Conservation (phyloP, 352 stramenopile species). For the Phytophthora pseudosyringae region DNA sequence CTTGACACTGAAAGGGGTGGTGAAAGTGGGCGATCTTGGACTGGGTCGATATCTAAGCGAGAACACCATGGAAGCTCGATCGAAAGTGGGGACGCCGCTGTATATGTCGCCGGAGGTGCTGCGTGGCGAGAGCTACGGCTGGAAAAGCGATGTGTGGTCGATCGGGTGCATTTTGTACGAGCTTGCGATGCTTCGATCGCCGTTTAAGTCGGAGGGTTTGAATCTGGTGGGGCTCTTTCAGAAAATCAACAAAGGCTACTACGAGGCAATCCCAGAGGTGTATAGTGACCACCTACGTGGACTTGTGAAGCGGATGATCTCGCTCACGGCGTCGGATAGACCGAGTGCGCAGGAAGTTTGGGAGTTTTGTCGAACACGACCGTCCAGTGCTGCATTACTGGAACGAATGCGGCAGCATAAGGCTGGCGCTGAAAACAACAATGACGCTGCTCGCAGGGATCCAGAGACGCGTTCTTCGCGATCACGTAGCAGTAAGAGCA, state of each 20-base stretch:
- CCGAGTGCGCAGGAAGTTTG: conserved; percentile 75
- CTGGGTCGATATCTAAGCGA: conserved; percentile 82
- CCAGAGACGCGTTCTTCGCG: conserved; percentile 5
- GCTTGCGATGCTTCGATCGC: conserved; percentile 93
- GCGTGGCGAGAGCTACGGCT: conserved; percentile 93
- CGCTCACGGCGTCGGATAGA: conserved; percentile 59
- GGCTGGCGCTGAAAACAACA: conserved; percentile 28
- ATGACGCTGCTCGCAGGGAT: conserved; percentile 13
- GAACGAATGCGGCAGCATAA: conserved; percentile 30
- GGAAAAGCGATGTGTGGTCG: conserved; percentile 96
- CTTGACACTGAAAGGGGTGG: conserved; percentile 86
- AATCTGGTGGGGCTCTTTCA: conserved; percentile 93
- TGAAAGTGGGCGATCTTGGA: conserved; percentile 91
- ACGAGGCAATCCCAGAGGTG: conserved; percentile 60
- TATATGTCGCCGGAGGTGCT: conserved; percentile 97
- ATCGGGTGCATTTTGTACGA: conserved; percentile 97
- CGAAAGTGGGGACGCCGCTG: conserved; percentile 93
- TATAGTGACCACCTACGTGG: conserved; percentile 70
- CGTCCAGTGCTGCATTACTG: conserved; percentile 42
- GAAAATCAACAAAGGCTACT: conserved; percentile 92
- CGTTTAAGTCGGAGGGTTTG: conserved; percentile 94
- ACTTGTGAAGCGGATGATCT: conserved; percentile 80
- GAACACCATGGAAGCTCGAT: conserved; percentile 84
- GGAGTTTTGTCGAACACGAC: conserved; percentile 49
- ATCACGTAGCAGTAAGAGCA: conserved; percentile 20